These are phyloP conservation scores for Williopsis jadinii DNA, from an alignment of 1,139 yeast species.

Conservation along the genomic window DNA sequence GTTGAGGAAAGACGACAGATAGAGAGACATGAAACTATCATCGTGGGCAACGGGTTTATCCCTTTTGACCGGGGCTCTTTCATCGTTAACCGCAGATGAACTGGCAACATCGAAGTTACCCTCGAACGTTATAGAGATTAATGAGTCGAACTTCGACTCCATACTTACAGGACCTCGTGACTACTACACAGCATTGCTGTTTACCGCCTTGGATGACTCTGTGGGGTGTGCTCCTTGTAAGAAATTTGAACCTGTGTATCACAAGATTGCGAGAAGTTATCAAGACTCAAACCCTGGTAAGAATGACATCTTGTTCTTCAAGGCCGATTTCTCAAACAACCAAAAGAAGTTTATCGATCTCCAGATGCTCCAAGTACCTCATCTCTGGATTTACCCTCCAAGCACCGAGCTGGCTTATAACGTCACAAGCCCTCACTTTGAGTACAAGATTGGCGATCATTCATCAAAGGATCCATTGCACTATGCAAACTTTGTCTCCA, in stretches of 20 bases:
- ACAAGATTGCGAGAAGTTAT: conserved; percentile 39
- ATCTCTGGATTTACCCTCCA: conserved; percentile 60
- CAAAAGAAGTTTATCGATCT: conserved; percentile 34
- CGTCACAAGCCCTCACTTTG: conserved; percentile 26
- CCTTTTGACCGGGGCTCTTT: conserved; percentile 1
- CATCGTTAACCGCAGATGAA: conserved; percentile 2
- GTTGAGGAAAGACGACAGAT: too few species aligned
- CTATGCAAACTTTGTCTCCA: conserved; percentile 48
- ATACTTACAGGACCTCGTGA: conserved; percentile 31
- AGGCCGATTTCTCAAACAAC: conserved; percentile 43
- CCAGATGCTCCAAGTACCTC: conserved; percentile 48
- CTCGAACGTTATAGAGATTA: conserved; percentile 12
- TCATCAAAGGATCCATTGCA: conserved; percentile 28
- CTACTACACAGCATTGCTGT: conserved; percentile 35
- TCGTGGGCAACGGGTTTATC: background rate
- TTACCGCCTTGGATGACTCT: conserved; percentile 36
- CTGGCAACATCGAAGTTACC: background rate
- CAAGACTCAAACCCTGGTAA: conserved; percentile 33
- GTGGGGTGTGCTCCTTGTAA: conserved; percentile 37
- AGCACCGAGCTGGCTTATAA: conserved; percentile 18
- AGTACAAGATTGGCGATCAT: conserved; percentile 24
- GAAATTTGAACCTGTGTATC: conserved; percentile 33
- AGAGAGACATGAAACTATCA: too few species aligned
- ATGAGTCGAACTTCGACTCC: conserved; percentile 24
- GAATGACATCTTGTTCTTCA: conserved; percentile 38